Evolutionary conservation across 768 basidiomycete species (phyloP), one percentile per base, ranked within the genome.

Genomic region (Austroboletus eburneus): DNA sequence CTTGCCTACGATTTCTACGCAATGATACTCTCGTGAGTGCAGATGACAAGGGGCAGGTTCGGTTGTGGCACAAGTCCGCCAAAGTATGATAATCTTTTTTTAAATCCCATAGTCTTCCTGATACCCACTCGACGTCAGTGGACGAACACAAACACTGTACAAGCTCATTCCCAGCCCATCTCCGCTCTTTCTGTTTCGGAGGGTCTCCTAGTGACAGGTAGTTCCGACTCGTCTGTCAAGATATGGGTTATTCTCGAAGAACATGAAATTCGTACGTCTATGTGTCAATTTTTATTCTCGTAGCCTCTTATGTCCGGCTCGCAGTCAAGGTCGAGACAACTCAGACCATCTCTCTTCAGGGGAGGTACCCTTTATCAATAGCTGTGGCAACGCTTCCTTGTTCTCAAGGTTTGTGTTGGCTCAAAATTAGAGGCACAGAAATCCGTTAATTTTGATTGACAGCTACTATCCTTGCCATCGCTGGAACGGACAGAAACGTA

Each of bases 161-260:
- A 81, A 48, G 88, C 83, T 0, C 94, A 97, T 64, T 50, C 66
- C 16, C 75, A 78, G 43, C 75, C 88, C 1, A 76, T 97, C 23
- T 85, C 89, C 12, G 74, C 84, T 3, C 63, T 97, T 4, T 79
- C 75, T 33, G 69, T 73, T 2, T 67, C 72, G 42, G 72, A 69
- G 14, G 63, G 70, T 36, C 66, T 71, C 29, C 50, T 94, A 9
- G 73, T 85, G 3, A 91, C 90, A 0, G 92, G 89, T 1, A 82
- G 87, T 14, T 95, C 93, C 0, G 93, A 97, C 63, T 80, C 83
- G 1, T 68, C 69, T 1, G 74, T 94, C 35, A 91, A 87, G 64
- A 70, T 90, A 22, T 97, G 91, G 91, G 65, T 66, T 24, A 39
- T 83, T 24, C 17, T 38, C 21, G 34, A 57, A 47, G 47, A 52